These are phyloP conservation scores for Phytophthora pseudosyringae DNA, from an alignment of 352 stramenopile species.

Conservation along the genomic window DNA sequence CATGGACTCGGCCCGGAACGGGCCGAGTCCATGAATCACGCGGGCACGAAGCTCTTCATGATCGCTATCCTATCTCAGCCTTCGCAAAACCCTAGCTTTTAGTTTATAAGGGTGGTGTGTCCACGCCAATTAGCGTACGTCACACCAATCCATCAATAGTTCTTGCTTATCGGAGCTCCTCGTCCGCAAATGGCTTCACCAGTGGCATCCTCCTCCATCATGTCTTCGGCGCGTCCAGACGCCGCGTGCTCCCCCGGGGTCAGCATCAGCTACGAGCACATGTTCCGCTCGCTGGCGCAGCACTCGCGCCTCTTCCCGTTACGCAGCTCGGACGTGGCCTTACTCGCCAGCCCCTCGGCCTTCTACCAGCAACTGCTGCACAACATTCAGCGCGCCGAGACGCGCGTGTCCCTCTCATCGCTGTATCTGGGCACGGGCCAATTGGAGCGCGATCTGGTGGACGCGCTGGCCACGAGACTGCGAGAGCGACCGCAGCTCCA, in stretches of 20 bases:
- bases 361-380: constrained; percentile 72
- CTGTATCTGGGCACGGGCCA: constrained; percentile 75
- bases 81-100: no score
- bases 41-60: no score
- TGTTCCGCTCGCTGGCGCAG: constrained; percentile 59
- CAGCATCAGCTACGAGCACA: constrained; percentile 42
- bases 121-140: no score
- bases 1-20: no score
- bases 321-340: constrained; percentile 49
- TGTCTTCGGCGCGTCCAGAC: neutral
- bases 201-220: neutral
- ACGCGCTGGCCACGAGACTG: constrained; percentile 46
- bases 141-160: no score
- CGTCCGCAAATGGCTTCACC: neutral
- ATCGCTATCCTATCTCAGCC: no score
- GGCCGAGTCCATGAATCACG: no score
- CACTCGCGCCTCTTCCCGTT: constrained; percentile 73
- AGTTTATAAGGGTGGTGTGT: no score
- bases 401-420: constrained; percentile 67
- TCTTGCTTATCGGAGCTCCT: neutral
- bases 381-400: constrained; percentile 61
- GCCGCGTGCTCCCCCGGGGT: neutral
- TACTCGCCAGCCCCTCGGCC: constrained; percentile 54
- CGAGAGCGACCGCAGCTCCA: constrained; percentile 50
- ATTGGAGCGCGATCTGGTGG: constrained; percentile 56